Evolutionary conservation across 2,329 filamentous ascomycete genomes (phyloP).

Genomic region (Fusarium sambucinum): DNA sequence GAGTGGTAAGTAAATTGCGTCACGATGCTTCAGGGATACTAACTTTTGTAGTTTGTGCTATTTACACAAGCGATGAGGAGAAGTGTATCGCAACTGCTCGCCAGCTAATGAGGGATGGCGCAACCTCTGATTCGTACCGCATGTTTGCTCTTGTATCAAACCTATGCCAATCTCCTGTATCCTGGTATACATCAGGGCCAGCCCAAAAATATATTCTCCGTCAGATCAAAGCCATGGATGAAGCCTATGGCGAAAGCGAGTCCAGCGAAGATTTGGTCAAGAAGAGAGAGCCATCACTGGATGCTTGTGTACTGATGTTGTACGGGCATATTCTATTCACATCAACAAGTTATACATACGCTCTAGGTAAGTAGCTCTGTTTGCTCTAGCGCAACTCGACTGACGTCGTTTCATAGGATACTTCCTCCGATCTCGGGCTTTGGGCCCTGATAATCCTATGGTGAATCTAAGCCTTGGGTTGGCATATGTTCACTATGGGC

Average conservation of each 20-base stretch:
- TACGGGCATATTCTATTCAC: constrained; percentile 92
- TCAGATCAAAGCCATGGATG: constrained; percentile 91
- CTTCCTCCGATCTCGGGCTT: constrained; percentile 80
- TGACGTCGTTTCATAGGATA: constrained; percentile 67
- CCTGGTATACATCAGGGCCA: constrained; percentile 83
- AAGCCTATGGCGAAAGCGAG: constrained; percentile 56
- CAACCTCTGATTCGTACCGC: constrained; percentile 85
- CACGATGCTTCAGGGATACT: background rate
- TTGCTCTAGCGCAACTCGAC: background rate
- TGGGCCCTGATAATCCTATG: constrained; percentile 81
- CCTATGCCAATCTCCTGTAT: constrained; percentile 77
- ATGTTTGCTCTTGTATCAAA: constrained; percentile 84
- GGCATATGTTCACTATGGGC: constrained; percentile 86
- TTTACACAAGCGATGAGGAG: constrained; percentile 83
- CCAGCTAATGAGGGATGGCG: constrained; percentile 85
- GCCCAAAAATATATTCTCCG: constrained; percentile 92
- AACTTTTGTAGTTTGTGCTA: constrained; percentile 75
- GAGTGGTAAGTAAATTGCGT: constrained; percentile 66
- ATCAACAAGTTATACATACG: constrained; percentile 84
- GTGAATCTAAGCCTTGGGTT: constrained; percentile 85
- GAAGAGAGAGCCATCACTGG: constrained; percentile 60
- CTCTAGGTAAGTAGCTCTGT: constrained; percentile 70
- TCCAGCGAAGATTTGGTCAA: background rate
- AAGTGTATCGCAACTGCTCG: constrained; percentile 78
- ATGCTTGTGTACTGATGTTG: constrained; percentile 84